Base-by-base conservation (phyloP, 2,329 filamentous ascomycete genomes). In the Penicillium brasilianum region DNA sequence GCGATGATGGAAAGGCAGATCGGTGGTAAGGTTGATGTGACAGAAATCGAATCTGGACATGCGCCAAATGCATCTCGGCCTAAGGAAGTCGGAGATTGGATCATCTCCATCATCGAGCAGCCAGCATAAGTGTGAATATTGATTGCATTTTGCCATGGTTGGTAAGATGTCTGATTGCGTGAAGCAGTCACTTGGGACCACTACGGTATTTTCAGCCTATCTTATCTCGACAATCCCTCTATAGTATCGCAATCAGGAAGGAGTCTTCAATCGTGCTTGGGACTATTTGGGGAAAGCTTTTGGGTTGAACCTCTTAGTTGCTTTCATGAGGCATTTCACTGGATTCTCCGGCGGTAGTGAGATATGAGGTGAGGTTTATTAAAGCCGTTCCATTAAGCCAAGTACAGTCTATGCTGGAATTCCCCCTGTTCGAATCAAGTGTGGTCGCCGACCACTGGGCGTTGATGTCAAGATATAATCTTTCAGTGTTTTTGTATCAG, bases 1-100 rank as follows among this genome's bases (percentile, higher is more conserved):
- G 13, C 22, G 43, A 46, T 44, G 41, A 44, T 46, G 43, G 43
- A 46, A 46, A 46, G 43, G 43, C 43, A 46, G 43, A 41, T 41
- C 16, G 39, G 39, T 41, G n/a, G 22, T 46, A 46, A 25, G 5
- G 14, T 46, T 28, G 43, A 46, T 46, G 43, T 46, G 8, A 46
- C 43, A 8, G 43, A 46, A 46, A 46, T 46, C 14, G 20, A 46
- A 3, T 2, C 43, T 28, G 43, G 43, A 46, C 22, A 46, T 46
- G 43, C 43, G 43, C 43, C 43, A 46, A 46, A 46, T 28, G 43
- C 43, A 46, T 46, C 43, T 25, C 20, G 43, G 22, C 22, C 43
- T 8, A 28, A 16, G 43, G 43, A 46, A 28, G 43, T 46, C 22
- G 43, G 20, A 4, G 22, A 28, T 28, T 46, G 22, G 43, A 46